Conservation (phyloP, 352 stramenopile species). For the Globisporangium lucens region DNA sequence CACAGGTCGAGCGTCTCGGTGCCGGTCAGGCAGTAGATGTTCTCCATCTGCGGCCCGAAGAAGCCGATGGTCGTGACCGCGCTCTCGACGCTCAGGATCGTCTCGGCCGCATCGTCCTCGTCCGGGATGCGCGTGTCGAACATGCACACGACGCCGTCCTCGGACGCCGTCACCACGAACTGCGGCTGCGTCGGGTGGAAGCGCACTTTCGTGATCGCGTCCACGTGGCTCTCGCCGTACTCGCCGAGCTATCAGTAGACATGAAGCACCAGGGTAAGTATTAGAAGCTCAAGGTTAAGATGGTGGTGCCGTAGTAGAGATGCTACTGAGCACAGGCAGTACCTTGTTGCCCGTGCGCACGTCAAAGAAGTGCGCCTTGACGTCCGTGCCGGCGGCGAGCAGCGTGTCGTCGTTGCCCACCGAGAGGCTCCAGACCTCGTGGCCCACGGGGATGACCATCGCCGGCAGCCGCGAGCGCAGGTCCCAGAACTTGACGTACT, state of each 20-base stretch:
- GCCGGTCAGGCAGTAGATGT: slow-evolving; percentile 85
- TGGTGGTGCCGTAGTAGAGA: too few species aligned
- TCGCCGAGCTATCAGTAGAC: slow-evolving; percentile 42
- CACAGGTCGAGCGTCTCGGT: slow-evolving; percentile 89
- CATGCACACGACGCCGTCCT: slow-evolving; percentile 90
- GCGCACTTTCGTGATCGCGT: slow-evolving; percentile 84
- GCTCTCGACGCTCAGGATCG: slow-evolving; percentile 89
- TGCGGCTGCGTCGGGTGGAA: slow-evolving; percentile 78
- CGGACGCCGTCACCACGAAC: slow-evolving; percentile 87
- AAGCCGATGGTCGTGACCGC: slow-evolving; percentile 85
- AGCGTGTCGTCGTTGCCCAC: slow-evolving; percentile 78
- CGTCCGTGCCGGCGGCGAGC: slow-evolving; percentile 63
- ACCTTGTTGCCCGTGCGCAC: slow-evolving; percentile 54
- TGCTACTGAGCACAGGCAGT: neutral
- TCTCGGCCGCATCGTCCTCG: slow-evolving; percentile 88
- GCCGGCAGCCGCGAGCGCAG: slow-evolving; percentile 49
- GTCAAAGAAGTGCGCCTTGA: slow-evolving; percentile 82
- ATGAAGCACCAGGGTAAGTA: neutral
- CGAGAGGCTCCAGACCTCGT: slow-evolving; percentile 80
- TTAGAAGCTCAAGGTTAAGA: neutral
- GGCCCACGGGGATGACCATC: slow-evolving; percentile 59
- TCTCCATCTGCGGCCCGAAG: slow-evolving; percentile 77
- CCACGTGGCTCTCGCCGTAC: slow-evolving; percentile 88
- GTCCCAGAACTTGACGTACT: slow-evolving; percentile 87
- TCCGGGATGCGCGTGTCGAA: slow-evolving; percentile 83